Conservation (phyloP, 2,329 filamentous ascomycete species). For the Trichoderma atroviride region DNA sequence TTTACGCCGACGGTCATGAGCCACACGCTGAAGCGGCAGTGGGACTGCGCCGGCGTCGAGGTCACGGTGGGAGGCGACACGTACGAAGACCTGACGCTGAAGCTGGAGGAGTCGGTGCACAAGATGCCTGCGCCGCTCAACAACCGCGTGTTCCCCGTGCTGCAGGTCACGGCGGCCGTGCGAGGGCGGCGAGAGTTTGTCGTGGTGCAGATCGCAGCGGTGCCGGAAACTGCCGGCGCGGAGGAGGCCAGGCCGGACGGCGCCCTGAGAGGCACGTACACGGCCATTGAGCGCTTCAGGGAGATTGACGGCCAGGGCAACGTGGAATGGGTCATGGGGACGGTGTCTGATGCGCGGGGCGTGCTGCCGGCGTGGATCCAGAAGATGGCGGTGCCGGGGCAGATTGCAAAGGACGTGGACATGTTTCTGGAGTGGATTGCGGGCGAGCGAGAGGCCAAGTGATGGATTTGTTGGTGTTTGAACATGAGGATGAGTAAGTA, state of each 20-base stretch:
- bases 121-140: constrained; percentile 61
- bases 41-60: constrained; percentile 50
- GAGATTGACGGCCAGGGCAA: constrained; percentile 42
- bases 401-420: constrained; percentile 71
- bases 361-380: constrained; percentile 67
- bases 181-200: constrained; percentile 52
- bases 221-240: constrained; percentile 6
- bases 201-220: constrained; percentile 58
- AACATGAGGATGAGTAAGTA: too few species aligned
- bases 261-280: constrained; percentile 62
- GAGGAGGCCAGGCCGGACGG: constrained; percentile 40
- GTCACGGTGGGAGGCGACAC: constrained; percentile 41
- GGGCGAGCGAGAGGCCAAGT: constrained; percentile 43
- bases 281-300: constrained; percentile 64
- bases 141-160: constrained; percentile 66
- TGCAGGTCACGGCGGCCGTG: constrained; percentile 60
- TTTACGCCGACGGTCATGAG: constrained; percentile 45
- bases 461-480: background rate
- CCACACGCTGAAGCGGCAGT: constrained; percentile 44
- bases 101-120: constrained; percentile 68
- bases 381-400: constrained; percentile 62
- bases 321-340: constrained; percentile 78
- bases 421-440: constrained; percentile 67
- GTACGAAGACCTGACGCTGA: constrained; percentile 54
- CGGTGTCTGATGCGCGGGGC: constrained; percentile 70